A percentile compares a stretch with the other conserved stretches of the same genome.
phyloP scores from a whole-genome alignment of 2,329 filamentous ascomycete genomes.

The Berkeleyomyces basicola region DNA sequence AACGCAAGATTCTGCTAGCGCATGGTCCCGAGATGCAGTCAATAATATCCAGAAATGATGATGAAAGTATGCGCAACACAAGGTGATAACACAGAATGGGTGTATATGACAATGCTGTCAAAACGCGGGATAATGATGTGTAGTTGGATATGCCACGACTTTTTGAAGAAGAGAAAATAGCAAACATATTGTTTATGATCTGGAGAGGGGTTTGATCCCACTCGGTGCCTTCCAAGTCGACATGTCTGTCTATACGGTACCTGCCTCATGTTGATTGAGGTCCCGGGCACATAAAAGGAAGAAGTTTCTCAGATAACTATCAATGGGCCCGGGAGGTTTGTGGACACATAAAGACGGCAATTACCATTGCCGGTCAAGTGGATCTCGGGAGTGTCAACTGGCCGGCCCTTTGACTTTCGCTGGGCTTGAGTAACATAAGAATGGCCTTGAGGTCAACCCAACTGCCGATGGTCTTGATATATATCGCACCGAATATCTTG shows the following conservation, averaged over 20 bases:
- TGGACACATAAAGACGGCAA: too few relatives aligned
- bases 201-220: neutral
- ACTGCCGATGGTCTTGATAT: too few relatives aligned
- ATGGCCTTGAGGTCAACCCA: too few relatives aligned
- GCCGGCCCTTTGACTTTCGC: too few relatives aligned
- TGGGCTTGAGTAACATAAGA: too few relatives aligned
- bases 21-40: neutral
- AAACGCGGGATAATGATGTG: conserved; percentile 1
- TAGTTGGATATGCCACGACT: neutral
- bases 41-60: neutral
- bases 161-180: neutral
- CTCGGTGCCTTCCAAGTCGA: neutral
- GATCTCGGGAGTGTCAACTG: too few relatives aligned
- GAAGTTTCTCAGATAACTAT: too few relatives aligned
- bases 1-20: neutral
- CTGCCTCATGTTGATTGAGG: too few relatives aligned
- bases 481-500: too few relatives aligned
- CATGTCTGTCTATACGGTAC: neutral
- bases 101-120: neutral
- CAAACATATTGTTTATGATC: neutral
- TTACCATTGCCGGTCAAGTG: too few relatives aligned
- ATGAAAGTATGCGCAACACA: neutral
- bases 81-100: neutral
- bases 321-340: too few relatives aligned
- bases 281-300: too few relatives aligned